Percentiles rank a stretch among this genome's conserved stretches.
Conservation (phyloP, 2,329 filamentous ascomycete genomes). For the Ophiostoma ulmi region DNA sequence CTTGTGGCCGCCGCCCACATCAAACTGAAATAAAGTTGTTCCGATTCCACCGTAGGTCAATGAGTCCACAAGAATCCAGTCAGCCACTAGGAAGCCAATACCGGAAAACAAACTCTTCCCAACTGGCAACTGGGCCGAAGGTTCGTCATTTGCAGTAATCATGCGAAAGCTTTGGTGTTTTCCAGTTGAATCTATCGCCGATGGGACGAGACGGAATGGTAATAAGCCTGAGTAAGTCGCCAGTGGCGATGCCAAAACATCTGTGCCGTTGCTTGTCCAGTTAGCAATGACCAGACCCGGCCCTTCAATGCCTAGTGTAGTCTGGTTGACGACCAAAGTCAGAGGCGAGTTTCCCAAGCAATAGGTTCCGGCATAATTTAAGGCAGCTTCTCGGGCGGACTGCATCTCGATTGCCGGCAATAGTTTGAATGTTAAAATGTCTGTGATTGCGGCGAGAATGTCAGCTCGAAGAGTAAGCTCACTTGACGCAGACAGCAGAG, state of each 20-base stretch:
- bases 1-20: neutral
- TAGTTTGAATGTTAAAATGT: neutral
- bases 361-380: neutral
- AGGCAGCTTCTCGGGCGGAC: neutral
- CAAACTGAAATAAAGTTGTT: neutral
- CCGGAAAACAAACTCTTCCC: neutral
- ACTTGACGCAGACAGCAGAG: neutral
- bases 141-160: neutral
- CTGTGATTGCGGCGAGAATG: neutral
- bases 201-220: neutral
- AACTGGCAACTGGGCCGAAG: neutral
- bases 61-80: neutral
- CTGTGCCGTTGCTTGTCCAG: slow-evolving; percentile 1
- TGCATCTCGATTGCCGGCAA: neutral
- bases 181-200: neutral
- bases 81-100: neutral
- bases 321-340: neutral
- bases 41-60: neutral
- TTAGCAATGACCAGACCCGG: neutral
- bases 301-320: neutral
- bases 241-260: neutral
- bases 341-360: neutral
- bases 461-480: neutral
- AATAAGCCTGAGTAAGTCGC: neutral
- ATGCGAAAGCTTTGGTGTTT: slow-evolving; percentile 4